Evolutionary conservation across 2,329 filamentous ascomycete species (phyloP).

Genomic region (Aspergillus melleus): DNA sequence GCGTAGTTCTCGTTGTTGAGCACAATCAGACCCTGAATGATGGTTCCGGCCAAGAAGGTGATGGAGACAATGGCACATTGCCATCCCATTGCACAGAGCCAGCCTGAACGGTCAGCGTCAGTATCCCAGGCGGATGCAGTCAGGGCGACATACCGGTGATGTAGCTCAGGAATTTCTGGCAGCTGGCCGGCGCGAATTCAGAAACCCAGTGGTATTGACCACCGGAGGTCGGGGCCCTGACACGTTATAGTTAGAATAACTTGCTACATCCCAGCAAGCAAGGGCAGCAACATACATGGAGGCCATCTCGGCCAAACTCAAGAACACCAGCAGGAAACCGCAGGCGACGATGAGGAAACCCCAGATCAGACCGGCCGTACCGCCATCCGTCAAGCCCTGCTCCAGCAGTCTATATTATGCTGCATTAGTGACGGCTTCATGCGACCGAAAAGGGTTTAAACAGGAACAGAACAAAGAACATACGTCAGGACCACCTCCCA

Average conservation of each 20-base stretch:
- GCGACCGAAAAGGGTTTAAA: constrained; percentile 1
- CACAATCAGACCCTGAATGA: constrained; percentile 48
- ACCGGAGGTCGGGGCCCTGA: constrained; percentile 43
- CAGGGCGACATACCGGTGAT: constrained; percentile 34
- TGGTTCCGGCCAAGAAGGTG: constrained; percentile 46
- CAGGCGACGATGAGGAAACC: constrained; percentile 33
- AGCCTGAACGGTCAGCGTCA: constrained; percentile 27
- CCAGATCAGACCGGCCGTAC: constrained; percentile 40
- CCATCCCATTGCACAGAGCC: constrained; percentile 48
- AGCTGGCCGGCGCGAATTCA: constrained; percentile 44
- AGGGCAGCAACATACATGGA: constrained; percentile 37
- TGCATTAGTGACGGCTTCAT: not conserved
- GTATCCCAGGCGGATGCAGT: too few species aligned
- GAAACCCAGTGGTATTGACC: constrained; percentile 45
- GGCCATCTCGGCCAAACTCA: constrained; percentile 44
- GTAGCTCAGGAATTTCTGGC: constrained; percentile 48
- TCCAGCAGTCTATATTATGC: constrained; percentile 25
- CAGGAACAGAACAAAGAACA: constrained; percentile 13
- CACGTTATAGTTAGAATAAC: not conserved
- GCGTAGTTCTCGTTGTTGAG: constrained; percentile 45
- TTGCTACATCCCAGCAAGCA: not conserved
- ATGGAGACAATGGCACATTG: constrained; percentile 47
- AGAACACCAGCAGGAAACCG: constrained; percentile 37
- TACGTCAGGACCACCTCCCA: constrained; percentile 47
- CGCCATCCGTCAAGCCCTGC: constrained; percentile 37